Evolutionary conservation across 2,329 filamentous ascomycete genomes (phyloP).

Genomic region (Aspergillus calidoustus): DNA sequence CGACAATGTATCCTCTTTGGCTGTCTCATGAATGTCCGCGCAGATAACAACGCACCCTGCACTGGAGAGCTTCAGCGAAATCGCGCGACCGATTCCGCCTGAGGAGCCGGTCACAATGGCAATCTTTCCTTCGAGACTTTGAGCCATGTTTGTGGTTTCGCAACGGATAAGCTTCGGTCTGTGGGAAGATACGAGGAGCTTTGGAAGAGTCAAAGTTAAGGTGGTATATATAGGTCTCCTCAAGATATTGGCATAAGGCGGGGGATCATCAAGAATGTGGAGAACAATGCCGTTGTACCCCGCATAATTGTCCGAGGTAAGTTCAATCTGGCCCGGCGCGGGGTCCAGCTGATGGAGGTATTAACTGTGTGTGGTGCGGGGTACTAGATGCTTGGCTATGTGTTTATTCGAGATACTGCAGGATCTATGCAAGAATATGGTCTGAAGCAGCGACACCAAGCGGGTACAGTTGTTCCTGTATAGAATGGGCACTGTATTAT

Average conservation of each 20-base stretch:
- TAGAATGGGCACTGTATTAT: no score
- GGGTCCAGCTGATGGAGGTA: not conserved
- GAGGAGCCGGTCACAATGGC: slow-evolving; percentile 54
- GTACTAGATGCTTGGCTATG: no score
- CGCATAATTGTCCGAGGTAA: not conserved
- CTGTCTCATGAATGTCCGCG: slow-evolving; percentile 46
- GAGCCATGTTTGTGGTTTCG: slow-evolving; percentile 11
- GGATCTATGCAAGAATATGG: no score
- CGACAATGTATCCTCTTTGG: not conserved
- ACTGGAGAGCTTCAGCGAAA: slow-evolving; percentile 45
- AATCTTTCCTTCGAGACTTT: slow-evolving; percentile 37
- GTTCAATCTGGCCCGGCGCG: not conserved
- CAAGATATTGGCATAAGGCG: no score
- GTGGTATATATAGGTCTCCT: no score
- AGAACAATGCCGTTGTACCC: not conserved
- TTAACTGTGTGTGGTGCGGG: no score
- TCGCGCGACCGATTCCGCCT: slow-evolving; percentile 53
- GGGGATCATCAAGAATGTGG: not conserved
- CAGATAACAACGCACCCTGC: slow-evolving; percentile 51
- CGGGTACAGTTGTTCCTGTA: no score
- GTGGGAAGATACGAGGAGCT: no score
- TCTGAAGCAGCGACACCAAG: no score
- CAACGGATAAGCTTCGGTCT: no score
- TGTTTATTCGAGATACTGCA: no score
- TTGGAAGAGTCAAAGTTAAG: no score